Base-by-base conservation (phyloP, 2,329 filamentous ascomycete species). In the Aspergillus sp. region DNA sequence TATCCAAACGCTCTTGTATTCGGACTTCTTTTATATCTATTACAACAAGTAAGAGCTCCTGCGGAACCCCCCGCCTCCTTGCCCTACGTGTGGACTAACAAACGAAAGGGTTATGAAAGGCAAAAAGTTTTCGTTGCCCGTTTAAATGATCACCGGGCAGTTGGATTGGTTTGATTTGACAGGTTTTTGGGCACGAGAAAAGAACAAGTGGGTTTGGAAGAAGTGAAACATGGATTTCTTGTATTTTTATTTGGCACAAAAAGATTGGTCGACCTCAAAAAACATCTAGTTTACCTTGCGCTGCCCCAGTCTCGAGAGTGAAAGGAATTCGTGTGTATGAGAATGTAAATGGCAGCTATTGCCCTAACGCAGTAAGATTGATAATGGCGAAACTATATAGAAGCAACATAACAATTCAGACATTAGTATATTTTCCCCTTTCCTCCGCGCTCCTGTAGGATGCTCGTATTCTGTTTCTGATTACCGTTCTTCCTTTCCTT, bases 11-110 rank as follows among this genome's bases (percentile, higher is more conserved):
- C 80, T 99, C 52, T 83, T 99, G 59, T 99, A 99, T 82, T 96
- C 92, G 64, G 95, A 99, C 81, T 99, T 99, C 82, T 99, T 99
- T 85, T 99, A 93, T 84, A 94, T 99, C 72, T 99, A 99, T 82
- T 99, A 97, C 81, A 96, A 90, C 61, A 98, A 97, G 87, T 89
- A 75, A 76, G 84, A 79, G 16, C 22, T 24, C 45, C 29, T 12
- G 14, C n/a, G 9, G 16, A 18, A 26, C 24, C 32, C 46, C 2
- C 7, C 12, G 24, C 1, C n/a, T 31, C 24, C 24, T n/a, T 14
- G n/a, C n/a, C 22, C 20, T 18, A 45, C 24, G 31, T 10, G 29
- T 7, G 2, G 10, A 55, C 63, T 67, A 47, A 67, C 26, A 24
- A 22, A 24, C 9, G 32, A 2, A 22, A 83, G 81, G 71, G 89